These are phyloP conservation scores for Papiliotrema laurentii DNA, from an alignment of 1,284 basidiomycete genomes.

Conservation along the genomic window DNA sequence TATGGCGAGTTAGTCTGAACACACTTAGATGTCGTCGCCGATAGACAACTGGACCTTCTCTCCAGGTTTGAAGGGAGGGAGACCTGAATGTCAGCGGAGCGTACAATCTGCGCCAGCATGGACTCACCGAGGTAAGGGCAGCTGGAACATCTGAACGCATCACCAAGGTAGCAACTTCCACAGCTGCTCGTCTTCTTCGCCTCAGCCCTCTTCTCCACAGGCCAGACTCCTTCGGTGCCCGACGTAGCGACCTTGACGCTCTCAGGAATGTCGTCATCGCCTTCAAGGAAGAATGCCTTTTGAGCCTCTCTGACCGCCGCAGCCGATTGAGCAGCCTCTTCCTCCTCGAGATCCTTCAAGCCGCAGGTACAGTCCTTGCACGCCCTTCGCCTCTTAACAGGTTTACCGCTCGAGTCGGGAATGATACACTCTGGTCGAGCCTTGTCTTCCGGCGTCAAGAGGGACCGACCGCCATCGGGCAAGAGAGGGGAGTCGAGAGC, in stretches of 20 bases:
- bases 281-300: slow-evolving; percentile 43
- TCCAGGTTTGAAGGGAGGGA: slow-evolving; percentile 97
- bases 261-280: slow-evolving; percentile 47
- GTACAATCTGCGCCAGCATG: slow-evolving; percentile 4
- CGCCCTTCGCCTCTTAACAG: slow-evolving; percentile 55
- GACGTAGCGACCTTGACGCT: slow-evolving; percentile 33
- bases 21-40: slow-evolving; percentile 73
- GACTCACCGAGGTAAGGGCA: slow-evolving; percentile 91
- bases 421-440: slow-evolving; percentile 49
- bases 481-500: slow-evolving; percentile 42
- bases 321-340: slow-evolving; percentile 57
- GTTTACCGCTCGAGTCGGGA: slow-evolving; percentile 41
- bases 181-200: slow-evolving; percentile 79
- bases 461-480: slow-evolving; percentile 49
- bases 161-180: slow-evolving; percentile 96
- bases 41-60: slow-evolving; percentile 83
- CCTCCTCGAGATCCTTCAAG: slow-evolving; percentile 81
- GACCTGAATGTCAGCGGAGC: slow-evolving; percentile 52
- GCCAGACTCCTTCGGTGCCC: slow-evolving; percentile 46
- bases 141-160: slow-evolving; percentile 92
- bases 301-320: slow-evolving; percentile 35
- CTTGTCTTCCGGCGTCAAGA: slow-evolving; percentile 53
- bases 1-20: background rate
- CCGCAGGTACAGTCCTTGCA: slow-evolving; percentile 95
- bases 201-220: slow-evolving; percentile 59